Conservation (phyloP, 768 basidiomycete species). For the Tephrocybe sp. region DNA sequence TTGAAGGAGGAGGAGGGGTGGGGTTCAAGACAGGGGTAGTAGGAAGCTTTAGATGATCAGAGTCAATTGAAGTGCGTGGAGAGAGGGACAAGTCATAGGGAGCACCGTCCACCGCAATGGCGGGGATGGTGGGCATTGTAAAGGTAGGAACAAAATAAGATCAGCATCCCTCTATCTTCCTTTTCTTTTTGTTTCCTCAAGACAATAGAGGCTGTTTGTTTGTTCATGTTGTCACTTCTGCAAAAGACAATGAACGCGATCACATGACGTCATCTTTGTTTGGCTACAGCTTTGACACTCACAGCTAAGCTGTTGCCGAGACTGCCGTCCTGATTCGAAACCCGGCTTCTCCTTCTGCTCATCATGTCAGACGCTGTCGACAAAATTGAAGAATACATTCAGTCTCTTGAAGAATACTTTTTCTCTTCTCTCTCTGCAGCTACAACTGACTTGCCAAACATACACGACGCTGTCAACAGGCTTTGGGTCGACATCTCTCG, state of each 20-base stretch:
- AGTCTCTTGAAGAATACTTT: slow-evolving; percentile 62
- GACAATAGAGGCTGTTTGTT: slow-evolving; percentile 6
- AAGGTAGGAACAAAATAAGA: slow-evolving; percentile 8
- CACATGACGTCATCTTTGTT: background rate
- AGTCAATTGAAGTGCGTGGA: slow-evolving; percentile 16
- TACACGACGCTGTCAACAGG: slow-evolving; percentile 63
- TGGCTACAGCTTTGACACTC: background rate
- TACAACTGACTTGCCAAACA: slow-evolving; percentile 56
- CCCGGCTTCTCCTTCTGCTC: background rate
- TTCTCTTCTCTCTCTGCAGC: slow-evolving; percentile 52
- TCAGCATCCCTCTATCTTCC: background rate
- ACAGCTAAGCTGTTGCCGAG: slow-evolving; percentile 41
- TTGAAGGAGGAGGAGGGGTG: background rate
- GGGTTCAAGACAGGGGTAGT: slow-evolving; percentile 1
- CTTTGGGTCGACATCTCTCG: slow-evolving; percentile 80
- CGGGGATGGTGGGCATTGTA: slow-evolving; percentile 19
- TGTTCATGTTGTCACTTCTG: background rate
- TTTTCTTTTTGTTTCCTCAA: slow-evolving; percentile 7
- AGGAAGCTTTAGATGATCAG: slow-evolving; percentile 13
- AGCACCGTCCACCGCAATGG: slow-evolving; percentile 18
- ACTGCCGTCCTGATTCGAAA: slow-evolving; percentile 16
- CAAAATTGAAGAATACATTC: slow-evolving; percentile 68
- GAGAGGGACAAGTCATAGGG: slow-evolving; percentile 16
- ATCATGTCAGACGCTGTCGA: slow-evolving; percentile 47
- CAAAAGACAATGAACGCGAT: slow-evolving; percentile 6